A percentile compares a stretch with the other conserved stretches of the same genome.
These are phyloP conservation scores for Adansonia digitata DNA, from an alignment of 345 rosid species.

Conservation along the genomic window DNA sequence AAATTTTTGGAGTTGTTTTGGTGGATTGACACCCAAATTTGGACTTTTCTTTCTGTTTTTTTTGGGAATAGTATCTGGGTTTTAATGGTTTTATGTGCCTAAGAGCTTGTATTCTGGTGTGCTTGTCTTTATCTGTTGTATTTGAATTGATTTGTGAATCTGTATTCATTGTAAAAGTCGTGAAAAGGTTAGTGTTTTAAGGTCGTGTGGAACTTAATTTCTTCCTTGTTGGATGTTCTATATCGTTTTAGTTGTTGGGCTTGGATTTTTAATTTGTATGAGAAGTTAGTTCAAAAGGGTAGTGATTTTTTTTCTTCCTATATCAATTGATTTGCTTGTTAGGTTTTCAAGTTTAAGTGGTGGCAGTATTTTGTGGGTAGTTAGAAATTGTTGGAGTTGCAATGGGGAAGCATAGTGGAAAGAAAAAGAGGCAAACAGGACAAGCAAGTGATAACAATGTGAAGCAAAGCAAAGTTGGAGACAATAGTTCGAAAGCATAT, in stretches of 20 bases:
- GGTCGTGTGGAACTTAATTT: constrained; percentile 9
- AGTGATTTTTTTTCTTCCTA: neutral
- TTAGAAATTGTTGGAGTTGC: constrained; percentile 15
- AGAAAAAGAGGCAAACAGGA: constrained; percentile 37
- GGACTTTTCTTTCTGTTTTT: constrained; percentile 7
- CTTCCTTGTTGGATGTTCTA: neutral
- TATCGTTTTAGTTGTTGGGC: constrained; percentile 2
- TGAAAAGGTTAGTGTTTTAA: constrained; percentile 4
- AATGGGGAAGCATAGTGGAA: constrained; percentile 50
- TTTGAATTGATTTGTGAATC: constrained; percentile 13
- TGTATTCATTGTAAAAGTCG: neutral
- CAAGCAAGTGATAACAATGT: constrained; percentile 28
- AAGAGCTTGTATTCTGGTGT: constrained; percentile 15
- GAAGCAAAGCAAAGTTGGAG: constrained; percentile 32
- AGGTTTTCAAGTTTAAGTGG: constrained; percentile 5
- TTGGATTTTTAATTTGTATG: constrained; percentile 8
- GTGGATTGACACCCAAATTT: constrained; percentile 12
- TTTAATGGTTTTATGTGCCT: constrained; percentile 13
- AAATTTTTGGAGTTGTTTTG: constrained; percentile 16
- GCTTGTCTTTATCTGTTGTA: constrained; percentile 13
- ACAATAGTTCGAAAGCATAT: constrained; percentile 26
- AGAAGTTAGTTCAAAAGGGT: constrained; percentile 9
- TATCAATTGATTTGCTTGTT: constrained; percentile 6
- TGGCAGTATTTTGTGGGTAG: constrained; percentile 1
- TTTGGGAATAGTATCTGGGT: constrained; percentile 8